Evolutionary conservation across 2,329 filamentous ascomycete genomes (phyloP).

Genomic region (Aspergillus clavatus): DNA sequence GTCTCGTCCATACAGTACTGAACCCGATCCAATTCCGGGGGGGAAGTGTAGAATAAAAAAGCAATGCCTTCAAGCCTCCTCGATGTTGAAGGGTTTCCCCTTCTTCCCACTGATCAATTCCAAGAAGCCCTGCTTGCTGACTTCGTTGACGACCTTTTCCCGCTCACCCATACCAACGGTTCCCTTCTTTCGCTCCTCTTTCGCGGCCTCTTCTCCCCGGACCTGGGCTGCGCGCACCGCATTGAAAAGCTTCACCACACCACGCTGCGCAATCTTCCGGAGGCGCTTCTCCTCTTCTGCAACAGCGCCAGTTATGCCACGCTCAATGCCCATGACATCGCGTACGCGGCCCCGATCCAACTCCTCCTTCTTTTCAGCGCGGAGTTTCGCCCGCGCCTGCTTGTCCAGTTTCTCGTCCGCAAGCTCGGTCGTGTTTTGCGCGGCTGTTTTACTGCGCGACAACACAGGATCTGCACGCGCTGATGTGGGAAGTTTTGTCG

Average conservation of each 20-base stretch:
- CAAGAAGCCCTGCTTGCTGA: constrained; percentile 95
- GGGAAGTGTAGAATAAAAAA: not conserved
- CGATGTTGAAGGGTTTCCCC: constrained; percentile 45
- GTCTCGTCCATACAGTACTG: constrained; percentile 17
- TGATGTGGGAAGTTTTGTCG: constrained; percentile 76
- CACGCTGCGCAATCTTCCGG: constrained; percentile 82
- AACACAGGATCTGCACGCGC: constrained; percentile 89
- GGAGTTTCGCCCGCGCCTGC: constrained; percentile 72
- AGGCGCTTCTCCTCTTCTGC: constrained; percentile 71
- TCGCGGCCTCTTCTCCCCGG: constrained; percentile 71
- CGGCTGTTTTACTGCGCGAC: constrained; percentile 70
- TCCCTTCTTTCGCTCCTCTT: constrained; percentile 61
- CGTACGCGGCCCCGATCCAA: constrained; percentile 82
- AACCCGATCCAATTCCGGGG: no score
- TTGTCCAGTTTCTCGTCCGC: constrained; percentile 74
- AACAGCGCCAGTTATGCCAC: constrained; percentile 49
- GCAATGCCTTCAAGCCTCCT: constrained; percentile 36
- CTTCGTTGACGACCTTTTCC: constrained; percentile 86
- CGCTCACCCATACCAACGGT: constrained; percentile 73
- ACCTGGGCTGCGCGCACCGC: constrained; percentile 90
- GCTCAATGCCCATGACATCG: constrained; percentile 69
- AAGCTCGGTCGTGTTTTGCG: constrained; percentile 65
- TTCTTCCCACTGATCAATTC: constrained; percentile 69
- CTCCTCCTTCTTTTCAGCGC: constrained; percentile 72
- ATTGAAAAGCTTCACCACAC: constrained; percentile 95